phyloP scores from a whole-genome alignment of 1,284 basidiomycete genomes.

The Papiliotrema fonsecae region DNA sequence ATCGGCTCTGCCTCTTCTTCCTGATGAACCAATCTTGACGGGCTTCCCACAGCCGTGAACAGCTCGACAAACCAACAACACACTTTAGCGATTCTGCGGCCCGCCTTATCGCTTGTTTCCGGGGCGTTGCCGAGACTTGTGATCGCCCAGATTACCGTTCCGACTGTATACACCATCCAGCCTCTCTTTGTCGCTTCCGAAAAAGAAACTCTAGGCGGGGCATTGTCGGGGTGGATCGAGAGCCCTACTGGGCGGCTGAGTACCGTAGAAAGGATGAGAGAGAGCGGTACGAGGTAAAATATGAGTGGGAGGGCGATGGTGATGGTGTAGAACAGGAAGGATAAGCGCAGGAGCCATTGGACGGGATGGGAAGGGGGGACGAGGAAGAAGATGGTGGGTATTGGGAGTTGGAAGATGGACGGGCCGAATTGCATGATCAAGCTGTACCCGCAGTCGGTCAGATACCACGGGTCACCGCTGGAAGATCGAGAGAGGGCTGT shows the following conservation, averaged over 20 bases:
- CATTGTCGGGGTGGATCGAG: conserved; percentile 14
- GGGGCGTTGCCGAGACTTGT: conserved; percentile 13
- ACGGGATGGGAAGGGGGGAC: conserved; percentile 8
- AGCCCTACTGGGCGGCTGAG: not conserved
- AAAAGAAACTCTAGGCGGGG: conserved; percentile 5
- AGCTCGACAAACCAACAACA: not conserved
- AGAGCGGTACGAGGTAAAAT: conserved; percentile 10
- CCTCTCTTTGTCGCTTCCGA: not conserved
- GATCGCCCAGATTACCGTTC: conserved; percentile 12
- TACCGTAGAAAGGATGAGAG: conserved; percentile 4
- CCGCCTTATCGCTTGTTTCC: not conserved
- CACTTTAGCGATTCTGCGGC: not conserved
- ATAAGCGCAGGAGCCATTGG: conserved; percentile 10
- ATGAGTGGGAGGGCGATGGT: conserved; percentile 9
- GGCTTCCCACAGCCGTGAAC: not conserved
- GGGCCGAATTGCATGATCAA: conserved; percentile 9
- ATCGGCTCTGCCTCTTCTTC: not conserved
- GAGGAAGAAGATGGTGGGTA: conserved; percentile 9
- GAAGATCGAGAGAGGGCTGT: too few species aligned
- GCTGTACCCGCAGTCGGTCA: too few species aligned
- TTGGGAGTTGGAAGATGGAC: conserved; percentile 11
- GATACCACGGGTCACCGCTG: too few species aligned
- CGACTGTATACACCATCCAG: conserved; percentile 7
- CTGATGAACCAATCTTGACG: not conserved
- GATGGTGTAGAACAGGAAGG: conserved; percentile 8